A percentile compares a stretch with the other conserved stretches of the same genome.
These are phyloP conservation scores for Tetrapisispora nanseiensis DNA, from an alignment of 805 yeast genomes.

Conservation along the genomic window DNA sequence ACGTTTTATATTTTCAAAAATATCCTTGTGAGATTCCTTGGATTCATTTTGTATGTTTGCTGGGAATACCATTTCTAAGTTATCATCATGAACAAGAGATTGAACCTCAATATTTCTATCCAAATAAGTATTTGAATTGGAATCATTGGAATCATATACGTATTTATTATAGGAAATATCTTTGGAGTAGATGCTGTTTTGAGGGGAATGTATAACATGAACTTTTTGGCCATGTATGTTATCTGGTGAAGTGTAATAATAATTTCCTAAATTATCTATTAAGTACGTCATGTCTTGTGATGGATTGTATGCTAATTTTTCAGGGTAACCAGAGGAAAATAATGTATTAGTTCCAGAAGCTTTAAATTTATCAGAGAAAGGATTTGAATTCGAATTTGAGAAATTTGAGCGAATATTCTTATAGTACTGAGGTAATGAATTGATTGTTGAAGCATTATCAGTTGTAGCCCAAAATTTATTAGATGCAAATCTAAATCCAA, in stretches of 20 bases:
- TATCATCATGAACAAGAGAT: constrained; percentile 17
- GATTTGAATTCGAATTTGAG: neutral
- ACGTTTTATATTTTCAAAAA: constrained; percentile 10
- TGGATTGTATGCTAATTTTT: constrained; percentile 14
- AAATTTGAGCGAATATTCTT: too few species aligned
- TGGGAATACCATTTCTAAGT: constrained; percentile 3
- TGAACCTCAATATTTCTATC: neutral
- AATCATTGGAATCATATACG: neutral
- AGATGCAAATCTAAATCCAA: neutral
- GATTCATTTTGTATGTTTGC: constrained; percentile 1
- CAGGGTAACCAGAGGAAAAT: neutral
- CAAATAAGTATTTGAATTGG: neutral
- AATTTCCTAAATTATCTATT: constrained; percentile 19
- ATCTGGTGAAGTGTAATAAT: constrained; percentile 13
- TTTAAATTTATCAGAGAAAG: neutral
- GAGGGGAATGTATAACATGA: neutral
- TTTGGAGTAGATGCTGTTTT: neutral
- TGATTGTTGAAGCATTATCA: neutral
- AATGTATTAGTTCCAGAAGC: neutral
- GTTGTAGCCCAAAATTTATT: neutral
- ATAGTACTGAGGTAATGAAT: neutral
- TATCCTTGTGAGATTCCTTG: constrained; percentile 3
- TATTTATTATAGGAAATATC: constrained; percentile 1
- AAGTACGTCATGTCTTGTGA: constrained; percentile 17
- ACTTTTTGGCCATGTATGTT: neutral